Conservation (phyloP, 169 alveolate genomes). For the Cryptosporidium ubiquitum region DNA sequence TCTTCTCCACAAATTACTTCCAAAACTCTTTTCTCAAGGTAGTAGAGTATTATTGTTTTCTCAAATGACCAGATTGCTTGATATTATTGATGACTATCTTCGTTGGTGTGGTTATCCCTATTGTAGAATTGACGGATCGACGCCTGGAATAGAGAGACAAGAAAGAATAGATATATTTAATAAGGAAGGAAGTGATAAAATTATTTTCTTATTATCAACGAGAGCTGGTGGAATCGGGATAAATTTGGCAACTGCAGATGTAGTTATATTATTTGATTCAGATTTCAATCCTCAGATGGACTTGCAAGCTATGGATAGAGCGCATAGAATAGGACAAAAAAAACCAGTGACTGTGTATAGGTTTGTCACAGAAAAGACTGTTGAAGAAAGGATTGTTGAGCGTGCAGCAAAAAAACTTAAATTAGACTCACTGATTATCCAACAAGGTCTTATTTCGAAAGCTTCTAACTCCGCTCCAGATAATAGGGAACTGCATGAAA, state of each 20-base stretch:
- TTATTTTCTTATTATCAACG: conserved; percentile 86
- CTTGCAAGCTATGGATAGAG: conserved; percentile 92
- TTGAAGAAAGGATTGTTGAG: conserved; percentile 89
- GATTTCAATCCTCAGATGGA: conserved; percentile 91
- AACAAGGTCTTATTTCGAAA: conserved; percentile 82
- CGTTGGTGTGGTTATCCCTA: conserved; percentile 82
- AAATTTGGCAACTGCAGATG: conserved; percentile 89
- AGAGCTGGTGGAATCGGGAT: conserved; percentile 93
- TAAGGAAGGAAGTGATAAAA: conserved; percentile 83
- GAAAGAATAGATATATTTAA: conserved; percentile 85
- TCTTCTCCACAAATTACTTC: conserved; percentile 86
- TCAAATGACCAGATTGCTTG: conserved; percentile 82
- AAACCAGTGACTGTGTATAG: conserved; percentile 87
- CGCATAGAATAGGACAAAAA: conserved; percentile 92
- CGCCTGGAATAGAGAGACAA: conserved; percentile 82
- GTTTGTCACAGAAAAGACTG: conserved; percentile 85
- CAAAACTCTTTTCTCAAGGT: conserved; percentile 86
- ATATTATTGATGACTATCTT: conserved; percentile 79
- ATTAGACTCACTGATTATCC: conserved; percentile 87
- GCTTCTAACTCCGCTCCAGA: conserved; percentile 79
- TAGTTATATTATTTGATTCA: conserved; percentile 91
- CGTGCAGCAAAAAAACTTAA: conserved; percentile 89
- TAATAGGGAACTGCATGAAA: conserved; percentile 89
- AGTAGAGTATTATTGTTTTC: conserved; percentile 87
- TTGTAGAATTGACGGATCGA: conserved; percentile 83